A percentile compares a stretch with the other conserved stretches of the same genome.
Conservation (phyloP, 257 asterid species). For the Striga asiatica region DNA sequence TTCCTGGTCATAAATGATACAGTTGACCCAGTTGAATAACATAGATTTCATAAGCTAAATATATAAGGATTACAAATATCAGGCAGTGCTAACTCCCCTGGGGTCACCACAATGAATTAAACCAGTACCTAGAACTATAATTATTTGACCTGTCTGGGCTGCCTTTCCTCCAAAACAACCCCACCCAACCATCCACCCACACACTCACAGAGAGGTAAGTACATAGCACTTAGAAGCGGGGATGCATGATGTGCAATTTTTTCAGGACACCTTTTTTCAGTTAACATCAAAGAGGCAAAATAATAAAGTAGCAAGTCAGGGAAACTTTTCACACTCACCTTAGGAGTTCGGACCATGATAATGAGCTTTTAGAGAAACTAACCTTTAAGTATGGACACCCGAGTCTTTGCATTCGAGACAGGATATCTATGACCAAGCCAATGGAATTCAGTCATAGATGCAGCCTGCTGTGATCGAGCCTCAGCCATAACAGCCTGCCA, state of each 20-base stretch:
- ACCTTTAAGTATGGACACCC: constrained; percentile 91
- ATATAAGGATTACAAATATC: background rate
- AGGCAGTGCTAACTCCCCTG: background rate
- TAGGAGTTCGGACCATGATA: background rate
- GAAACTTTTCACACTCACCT: background rate
- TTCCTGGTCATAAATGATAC: background rate
- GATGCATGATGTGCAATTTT: constrained; percentile 9
- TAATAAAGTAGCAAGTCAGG: background rate
- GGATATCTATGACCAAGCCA: constrained; percentile 93
- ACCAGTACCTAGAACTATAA: constrained; percentile 1
- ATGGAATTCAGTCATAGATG: constrained; percentile 85
- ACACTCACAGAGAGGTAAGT: background rate
- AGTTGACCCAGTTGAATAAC: background rate
- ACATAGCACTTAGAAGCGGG: background rate
- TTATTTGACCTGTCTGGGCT: background rate
- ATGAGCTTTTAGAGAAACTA: constrained; percentile 8
- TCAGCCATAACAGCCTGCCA: constrained; percentile 94
- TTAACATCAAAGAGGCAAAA: constrained; percentile 4
- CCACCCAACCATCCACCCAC: background rate
- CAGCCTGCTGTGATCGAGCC: constrained; percentile 98
- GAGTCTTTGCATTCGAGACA: constrained; percentile 86
- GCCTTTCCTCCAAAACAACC: background rate
- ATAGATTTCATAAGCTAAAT: background rate
- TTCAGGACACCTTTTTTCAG: background rate
- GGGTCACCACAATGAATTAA: background rate